phyloP scores from a whole-genome alignment of 2,329 filamentous ascomycete species.

The Knoxdaviesia proteae region DNA sequence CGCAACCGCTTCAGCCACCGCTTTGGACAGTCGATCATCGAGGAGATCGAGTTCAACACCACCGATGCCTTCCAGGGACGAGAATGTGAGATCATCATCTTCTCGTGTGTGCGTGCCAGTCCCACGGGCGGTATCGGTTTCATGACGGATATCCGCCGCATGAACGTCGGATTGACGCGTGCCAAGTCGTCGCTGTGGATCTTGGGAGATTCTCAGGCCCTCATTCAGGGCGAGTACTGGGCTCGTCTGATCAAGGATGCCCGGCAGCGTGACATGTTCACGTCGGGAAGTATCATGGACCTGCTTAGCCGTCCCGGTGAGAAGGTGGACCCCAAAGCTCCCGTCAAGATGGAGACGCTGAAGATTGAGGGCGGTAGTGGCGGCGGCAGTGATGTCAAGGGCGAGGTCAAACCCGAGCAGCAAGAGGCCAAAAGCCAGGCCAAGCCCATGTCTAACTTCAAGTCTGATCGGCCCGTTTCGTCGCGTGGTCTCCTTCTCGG shows the following conservation, averaged over 20 bases:
- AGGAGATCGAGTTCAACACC: constrained; percentile 88
- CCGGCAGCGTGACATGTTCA: constrained; percentile 53
- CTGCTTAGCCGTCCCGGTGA: constrained; percentile 18
- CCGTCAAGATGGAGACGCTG: too few species aligned
- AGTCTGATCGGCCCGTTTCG: too few species aligned
- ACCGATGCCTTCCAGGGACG: constrained; percentile 95
- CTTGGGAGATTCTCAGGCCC: constrained; percentile 71
- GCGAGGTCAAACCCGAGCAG: too few species aligned
- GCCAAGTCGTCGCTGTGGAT: constrained; percentile 96
- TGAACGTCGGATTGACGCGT: constrained; percentile 96
- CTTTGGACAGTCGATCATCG: constrained; percentile 57
- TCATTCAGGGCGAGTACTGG: constrained; percentile 84
- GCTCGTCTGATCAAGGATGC: constrained; percentile 68
- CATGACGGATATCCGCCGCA: constrained; percentile 91
- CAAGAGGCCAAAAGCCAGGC: too few species aligned
- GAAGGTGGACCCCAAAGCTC: too few species aligned
- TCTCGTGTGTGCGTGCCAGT: constrained; percentile 89
- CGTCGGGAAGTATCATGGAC: constrained; percentile 36
- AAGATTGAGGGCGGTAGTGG: too few species aligned
- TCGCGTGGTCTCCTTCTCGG: too few species aligned
- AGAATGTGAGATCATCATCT: constrained; percentile 95
- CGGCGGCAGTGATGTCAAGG: too few species aligned
- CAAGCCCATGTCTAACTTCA: too few species aligned
- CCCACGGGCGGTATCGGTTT: constrained; percentile 94
- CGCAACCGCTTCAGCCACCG: constrained; percentile 49